Conservation (phyloP, 192 early-diverging fungal genomes). For the Gryganskiella cystojenkinii region DNA sequence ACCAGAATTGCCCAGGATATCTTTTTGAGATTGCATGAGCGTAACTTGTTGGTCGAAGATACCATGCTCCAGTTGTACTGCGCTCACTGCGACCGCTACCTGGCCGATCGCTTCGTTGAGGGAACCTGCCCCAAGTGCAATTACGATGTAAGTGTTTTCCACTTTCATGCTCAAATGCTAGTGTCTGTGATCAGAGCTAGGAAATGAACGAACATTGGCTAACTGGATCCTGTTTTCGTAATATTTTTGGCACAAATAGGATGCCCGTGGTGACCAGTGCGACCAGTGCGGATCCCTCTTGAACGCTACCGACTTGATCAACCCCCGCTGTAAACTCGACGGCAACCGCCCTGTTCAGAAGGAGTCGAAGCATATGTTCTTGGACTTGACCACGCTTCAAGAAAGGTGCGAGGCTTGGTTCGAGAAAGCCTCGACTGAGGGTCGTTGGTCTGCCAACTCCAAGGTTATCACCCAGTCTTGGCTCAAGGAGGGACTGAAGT, state of each 20-base stretch:
- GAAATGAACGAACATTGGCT: not conserved
- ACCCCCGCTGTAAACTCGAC: constrained; percentile 96
- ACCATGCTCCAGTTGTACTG: constrained; percentile 93
- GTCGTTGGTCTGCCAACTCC: constrained; percentile 91
- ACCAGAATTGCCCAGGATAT: constrained; percentile 95
- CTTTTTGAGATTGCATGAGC: constrained; percentile 77
- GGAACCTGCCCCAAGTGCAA: constrained; percentile 93
- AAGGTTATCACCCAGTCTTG: constrained; percentile 90
- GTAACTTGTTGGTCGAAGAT: constrained; percentile 78
- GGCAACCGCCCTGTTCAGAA: constrained; percentile 80
- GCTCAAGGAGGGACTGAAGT: constrained; percentile 93
- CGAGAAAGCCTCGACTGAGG: constrained; percentile 72
- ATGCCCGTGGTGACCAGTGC: constrained; percentile 99
- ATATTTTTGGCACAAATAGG: constrained; percentile 49
- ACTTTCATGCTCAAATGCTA: constrained; percentile 5
- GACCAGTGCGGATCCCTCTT: constrained; percentile 92
- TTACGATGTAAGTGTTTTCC: constrained; percentile 67
- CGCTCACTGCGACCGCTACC: constrained; percentile 85
- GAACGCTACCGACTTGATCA: constrained; percentile 91
- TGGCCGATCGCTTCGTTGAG: constrained; percentile 98
- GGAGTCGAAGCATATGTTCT: constrained; percentile 91
- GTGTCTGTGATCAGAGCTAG: not conserved
- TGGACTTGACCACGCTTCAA: constrained; percentile 87
- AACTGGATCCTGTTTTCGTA: not conserved
- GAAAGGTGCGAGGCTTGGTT: constrained; percentile 80